Evolutionary conservation across 208 protist species (phyloP).

Genomic region (Spongospora subterranea): DNA sequence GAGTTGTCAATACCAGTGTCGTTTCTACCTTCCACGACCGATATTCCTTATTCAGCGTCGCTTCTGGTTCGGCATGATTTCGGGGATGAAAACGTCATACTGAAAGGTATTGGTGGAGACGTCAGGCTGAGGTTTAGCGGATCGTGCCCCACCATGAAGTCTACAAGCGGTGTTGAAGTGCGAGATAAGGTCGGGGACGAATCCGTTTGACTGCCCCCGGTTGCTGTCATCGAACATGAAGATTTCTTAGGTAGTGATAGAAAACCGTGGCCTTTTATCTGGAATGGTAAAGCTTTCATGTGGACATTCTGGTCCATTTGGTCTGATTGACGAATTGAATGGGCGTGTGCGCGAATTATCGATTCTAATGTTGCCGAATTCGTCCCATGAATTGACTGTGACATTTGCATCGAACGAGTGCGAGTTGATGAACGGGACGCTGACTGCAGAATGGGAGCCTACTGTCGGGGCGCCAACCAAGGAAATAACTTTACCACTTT

Average conservation of each 20-base stretch:
- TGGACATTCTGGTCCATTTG: conserved; percentile 9
- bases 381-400: not conserved
- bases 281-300: not conserved
- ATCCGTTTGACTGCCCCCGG: not conserved
- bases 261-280: conserved; percentile 19
- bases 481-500: not conserved
- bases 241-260: not conserved
- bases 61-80: not conserved
- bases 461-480: not conserved
- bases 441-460: not conserved
- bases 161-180: not conserved
- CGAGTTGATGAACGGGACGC: not conserved
- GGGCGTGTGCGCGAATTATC: not conserved
- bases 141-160: not conserved
- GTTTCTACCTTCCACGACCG: not conserved
- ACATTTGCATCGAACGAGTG: conserved; percentile 16
- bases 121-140: conserved; percentile 1
- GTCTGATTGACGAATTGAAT: not conserved
- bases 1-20: not conserved
- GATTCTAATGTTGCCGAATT: not conserved
- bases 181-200: not conserved
- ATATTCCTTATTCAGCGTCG: not conserved
- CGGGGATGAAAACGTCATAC: not conserved
- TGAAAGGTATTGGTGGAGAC: conserved; percentile 7
- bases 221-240: not conserved